Conservation (phyloP, 169 alveolate species). For the Eimeria sp. region DNA sequence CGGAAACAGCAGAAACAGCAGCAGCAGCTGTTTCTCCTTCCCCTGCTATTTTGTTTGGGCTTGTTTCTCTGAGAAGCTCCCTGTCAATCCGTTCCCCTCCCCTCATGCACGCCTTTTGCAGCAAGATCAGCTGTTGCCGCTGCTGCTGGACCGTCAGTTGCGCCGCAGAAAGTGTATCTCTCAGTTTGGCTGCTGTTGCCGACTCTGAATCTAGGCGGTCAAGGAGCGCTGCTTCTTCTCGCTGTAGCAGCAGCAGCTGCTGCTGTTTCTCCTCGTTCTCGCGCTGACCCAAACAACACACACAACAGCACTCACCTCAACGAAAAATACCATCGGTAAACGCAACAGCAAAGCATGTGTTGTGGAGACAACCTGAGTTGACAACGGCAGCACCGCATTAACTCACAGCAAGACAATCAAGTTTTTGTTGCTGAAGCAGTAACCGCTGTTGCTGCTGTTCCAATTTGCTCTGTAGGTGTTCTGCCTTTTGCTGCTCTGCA, state of each 20-base stretch:
- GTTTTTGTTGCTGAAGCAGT: conserved; percentile 62
- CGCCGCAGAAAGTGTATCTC: conserved; percentile 23
- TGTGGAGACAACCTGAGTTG: too few species aligned
- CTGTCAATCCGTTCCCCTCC: conserved; percentile 20
- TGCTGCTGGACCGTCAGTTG: conserved; percentile 41
- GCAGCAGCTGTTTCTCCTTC: neutral
- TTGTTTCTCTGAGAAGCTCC: neutral
- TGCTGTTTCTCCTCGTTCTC: conserved; percentile 28
- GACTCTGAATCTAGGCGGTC: conserved; percentile 37
- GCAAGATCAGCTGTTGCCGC: conserved; percentile 23
- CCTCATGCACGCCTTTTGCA: conserved; percentile 42
- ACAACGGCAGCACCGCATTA: neutral
- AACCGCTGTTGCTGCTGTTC: conserved; percentile 58
- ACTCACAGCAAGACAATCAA: neutral
- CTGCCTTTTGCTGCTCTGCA: conserved; percentile 4
- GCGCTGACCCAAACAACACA: conserved; percentile 29
- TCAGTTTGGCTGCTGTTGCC: conserved; percentile 31
- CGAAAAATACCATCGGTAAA: neutral
- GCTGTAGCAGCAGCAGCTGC: conserved; percentile 35
- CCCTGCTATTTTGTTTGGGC: neutral
- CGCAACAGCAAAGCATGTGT: neutral
- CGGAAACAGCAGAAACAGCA: neutral
- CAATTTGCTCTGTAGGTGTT: conserved; percentile 28
- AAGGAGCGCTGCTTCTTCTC: conserved; percentile 29
- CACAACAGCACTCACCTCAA: conserved; percentile 5